Evolutionary conservation across 345 rosid species (phyloP).

Genomic region (Gossypium bickii): DNA sequence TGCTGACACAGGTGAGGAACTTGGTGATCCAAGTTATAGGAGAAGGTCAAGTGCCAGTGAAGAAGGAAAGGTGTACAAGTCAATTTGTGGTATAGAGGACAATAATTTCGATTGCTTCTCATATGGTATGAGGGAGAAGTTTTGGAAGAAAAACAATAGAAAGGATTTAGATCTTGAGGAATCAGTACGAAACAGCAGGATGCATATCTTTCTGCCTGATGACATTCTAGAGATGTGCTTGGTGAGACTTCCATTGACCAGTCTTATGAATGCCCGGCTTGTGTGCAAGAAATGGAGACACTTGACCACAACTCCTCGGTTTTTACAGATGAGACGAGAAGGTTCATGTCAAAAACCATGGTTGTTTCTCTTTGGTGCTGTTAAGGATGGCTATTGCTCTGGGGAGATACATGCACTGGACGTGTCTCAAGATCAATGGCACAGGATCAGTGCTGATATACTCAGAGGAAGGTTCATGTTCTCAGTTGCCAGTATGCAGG

Average conservation of each 20-base stretch:
- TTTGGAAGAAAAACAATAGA: slow-evolving; percentile 67
- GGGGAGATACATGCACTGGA: slow-evolving; percentile 80
- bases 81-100: slow-evolving; percentile 66
- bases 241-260: slow-evolving; percentile 77
- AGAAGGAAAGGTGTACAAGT: slow-evolving; percentile 55
- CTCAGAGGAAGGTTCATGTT: slow-evolving; percentile 86
- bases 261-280: slow-evolving; percentile 81
- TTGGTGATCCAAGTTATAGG: slow-evolving; percentile 63
- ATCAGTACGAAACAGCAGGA: slow-evolving; percentile 38
- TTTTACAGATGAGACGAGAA: slow-evolving; percentile 69
- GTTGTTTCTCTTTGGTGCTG: slow-evolving; percentile 84
- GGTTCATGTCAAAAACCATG: slow-evolving; percentile 72
- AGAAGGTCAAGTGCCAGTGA: slow-evolving; percentile 83
- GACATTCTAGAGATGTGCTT: slow-evolving; percentile 91
- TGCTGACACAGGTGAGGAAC: slow-evolving; percentile 75
- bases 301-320: slow-evolving; percentile 64
- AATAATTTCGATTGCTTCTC: slow-evolving; percentile 82
- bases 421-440: slow-evolving; percentile 73
- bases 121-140: slow-evolving; percentile 73
- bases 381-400: slow-evolving; percentile 75
- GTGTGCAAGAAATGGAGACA: slow-evolving; percentile 93
- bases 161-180: slow-evolving; percentile 43
- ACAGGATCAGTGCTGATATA: slow-evolving; percentile 55
- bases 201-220: slow-evolving; percentile 76
- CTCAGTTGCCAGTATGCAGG: slow-evolving; percentile 65